Evolutionary conservation across 179 eudicot species (phyloP).

Genomic region (Carnegiea gigantea): DNA sequence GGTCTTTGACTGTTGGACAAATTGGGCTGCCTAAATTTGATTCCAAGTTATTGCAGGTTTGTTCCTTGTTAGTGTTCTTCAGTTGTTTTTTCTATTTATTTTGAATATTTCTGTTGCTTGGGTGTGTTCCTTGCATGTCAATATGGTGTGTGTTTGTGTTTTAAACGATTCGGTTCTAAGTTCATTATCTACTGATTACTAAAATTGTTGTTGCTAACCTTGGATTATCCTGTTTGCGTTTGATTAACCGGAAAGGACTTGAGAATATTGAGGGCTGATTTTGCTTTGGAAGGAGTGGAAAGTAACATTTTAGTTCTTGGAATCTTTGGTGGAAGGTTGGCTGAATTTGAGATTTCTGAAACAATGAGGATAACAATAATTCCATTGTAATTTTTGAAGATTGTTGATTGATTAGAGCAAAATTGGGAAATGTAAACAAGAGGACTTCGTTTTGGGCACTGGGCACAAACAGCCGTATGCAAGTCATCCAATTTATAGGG

Average conservation of each 20-base stretch:
- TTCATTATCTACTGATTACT: not conserved
- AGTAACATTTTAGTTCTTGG: not conserved
- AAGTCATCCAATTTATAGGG: not conserved
- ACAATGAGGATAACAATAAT: not conserved
- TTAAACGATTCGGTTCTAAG: not conserved
- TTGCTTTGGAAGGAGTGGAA: not conserved
- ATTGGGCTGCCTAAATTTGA: slow-evolving; percentile 78
- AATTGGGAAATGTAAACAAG: not conserved
- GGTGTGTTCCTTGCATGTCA: slow-evolving; percentile 12
- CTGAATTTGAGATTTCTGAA: not conserved
- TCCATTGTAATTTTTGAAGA: not conserved
- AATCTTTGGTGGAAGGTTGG: not conserved
- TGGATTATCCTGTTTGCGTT: not conserved
- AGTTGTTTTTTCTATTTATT: not conserved
- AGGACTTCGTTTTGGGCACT: not conserved
- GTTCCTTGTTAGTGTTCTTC: not conserved
- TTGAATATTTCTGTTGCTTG: not conserved
- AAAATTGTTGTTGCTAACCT: not conserved
- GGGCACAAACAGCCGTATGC: not conserved
- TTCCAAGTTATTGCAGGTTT: slow-evolving; percentile 66
- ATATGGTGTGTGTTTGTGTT: not conserved
- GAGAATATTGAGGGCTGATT: not conserved
- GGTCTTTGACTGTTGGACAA: slow-evolving; percentile 73
- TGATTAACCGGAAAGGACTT: not conserved
- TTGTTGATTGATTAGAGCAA: not conserved